phyloP scores from a whole-genome alignment of 768 basidiomycete genomes.

The Termitomyces sp. region DNA sequence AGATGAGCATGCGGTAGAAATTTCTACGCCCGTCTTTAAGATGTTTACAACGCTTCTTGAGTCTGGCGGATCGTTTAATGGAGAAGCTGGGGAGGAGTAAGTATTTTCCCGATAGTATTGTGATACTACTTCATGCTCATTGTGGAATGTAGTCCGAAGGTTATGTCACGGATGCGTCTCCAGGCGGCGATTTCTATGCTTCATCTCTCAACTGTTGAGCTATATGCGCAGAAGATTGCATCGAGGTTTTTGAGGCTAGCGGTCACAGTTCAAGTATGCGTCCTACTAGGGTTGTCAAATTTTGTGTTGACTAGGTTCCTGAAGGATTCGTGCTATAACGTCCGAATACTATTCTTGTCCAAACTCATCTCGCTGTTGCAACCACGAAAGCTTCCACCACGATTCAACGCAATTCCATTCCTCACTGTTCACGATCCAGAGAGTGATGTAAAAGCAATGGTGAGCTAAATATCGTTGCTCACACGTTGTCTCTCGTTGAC shows the following conservation, averaged over 20 bases:
- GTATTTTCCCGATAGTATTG: conserved; percentile 11
- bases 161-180: conserved; percentile 75
- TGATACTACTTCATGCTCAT: neutral
- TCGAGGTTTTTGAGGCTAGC: conserved; percentile 65
- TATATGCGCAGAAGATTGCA: conserved; percentile 52
- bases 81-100: conserved; percentile 41
- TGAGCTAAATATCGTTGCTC: conserved; percentile 26
- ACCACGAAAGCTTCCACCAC: conserved; percentile 55
- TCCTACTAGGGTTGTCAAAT: neutral
- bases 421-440: conserved; percentile 92
- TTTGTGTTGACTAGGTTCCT: neutral
- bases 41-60: conserved; percentile 71
- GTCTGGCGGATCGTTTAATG: conserved; percentile 57
- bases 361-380: conserved; percentile 70
- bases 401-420: conserved; percentile 83
- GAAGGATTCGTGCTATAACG: conserved; percentile 85
- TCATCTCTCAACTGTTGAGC: conserved; percentile 61
- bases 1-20: conserved; percentile 54
- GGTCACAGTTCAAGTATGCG: conserved; percentile 68
- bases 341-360: conserved; percentile 71
- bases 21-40: conserved; percentile 71
- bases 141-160: conserved; percentile 40
- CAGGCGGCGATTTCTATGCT: conserved; percentile 79
- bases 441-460: conserved; percentile 64
- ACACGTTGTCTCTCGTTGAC: neutral